phyloP scores from a whole-genome alignment of 495 filamentous ascomycete genomes.

The Podospora pseudoanserina region DNA sequence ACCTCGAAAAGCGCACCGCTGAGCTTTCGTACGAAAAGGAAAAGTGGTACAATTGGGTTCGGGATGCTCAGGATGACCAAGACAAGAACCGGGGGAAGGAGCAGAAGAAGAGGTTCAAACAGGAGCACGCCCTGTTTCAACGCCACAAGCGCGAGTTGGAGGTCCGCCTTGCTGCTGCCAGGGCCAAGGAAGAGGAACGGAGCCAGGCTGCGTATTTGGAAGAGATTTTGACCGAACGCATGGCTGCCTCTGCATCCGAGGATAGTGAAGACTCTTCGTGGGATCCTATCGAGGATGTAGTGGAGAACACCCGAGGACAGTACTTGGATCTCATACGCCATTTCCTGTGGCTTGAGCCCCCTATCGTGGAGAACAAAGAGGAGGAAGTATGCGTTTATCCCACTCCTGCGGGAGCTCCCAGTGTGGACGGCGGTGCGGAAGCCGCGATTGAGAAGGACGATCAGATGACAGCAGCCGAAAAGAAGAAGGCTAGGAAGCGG shows the following conservation, averaged over 20 bases:
- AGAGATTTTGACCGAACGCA: conserved; percentile 40
- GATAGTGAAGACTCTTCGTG: conserved; percentile 35
- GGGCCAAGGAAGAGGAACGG: conserved; percentile 41
- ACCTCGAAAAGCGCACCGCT: conserved; percentile 44
- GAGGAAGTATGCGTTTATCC: background rate
- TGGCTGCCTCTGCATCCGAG: conserved; percentile 26
- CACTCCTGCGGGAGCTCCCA: background rate
- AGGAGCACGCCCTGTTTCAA: conserved; percentile 49
- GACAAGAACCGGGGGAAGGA: conserved; percentile 49
- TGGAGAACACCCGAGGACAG: conserved; percentile 43
- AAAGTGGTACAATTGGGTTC: conserved; percentile 51
- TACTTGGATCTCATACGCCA: conserved; percentile 43
- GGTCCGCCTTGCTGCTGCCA: conserved; percentile 31
- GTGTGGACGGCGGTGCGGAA: conserved; percentile 4
- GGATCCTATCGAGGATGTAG: conserved; percentile 53
- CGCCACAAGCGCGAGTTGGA: conserved; percentile 43
- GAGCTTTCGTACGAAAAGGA: conserved; percentile 46
- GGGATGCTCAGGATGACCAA: conserved; percentile 43
- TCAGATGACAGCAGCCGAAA: conserved; percentile 15
- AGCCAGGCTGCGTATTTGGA: conserved; percentile 47
- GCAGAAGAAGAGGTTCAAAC: conserved; percentile 47
- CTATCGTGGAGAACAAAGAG: conserved; percentile 1
- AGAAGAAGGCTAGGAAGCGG: conserved; percentile 35
- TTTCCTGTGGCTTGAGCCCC: conserved; percentile 42
- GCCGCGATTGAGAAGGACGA: background rate